Percentiles rank a stretch among this genome's conserved stretches.
These are phyloP conservation scores for Austropuccinia psidii DNA, from an alignment of 1,284 basidiomycete genomes.

Conservation along the genomic window DNA sequence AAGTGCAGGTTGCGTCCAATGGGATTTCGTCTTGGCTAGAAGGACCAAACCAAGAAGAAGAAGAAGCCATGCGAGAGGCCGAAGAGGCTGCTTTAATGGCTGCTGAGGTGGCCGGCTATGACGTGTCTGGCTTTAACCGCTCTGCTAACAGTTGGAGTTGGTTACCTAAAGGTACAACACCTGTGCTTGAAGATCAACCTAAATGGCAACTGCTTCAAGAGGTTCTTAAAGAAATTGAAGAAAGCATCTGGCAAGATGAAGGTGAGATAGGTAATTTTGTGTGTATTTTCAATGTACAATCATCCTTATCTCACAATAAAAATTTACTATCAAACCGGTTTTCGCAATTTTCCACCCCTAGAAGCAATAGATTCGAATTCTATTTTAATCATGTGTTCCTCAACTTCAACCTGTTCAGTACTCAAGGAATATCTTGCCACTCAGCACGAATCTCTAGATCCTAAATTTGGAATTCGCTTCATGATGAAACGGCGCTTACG, in stretches of 20 bases:
- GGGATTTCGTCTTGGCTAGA: neutral
- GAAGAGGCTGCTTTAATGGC: conserved; percentile 17
- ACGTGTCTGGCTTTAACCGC: neutral
- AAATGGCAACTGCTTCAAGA: conserved; percentile 86
- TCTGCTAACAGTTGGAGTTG: conserved; percentile 48
- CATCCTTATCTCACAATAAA: neutral
- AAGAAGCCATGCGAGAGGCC: conserved; percentile 25
- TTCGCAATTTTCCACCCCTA: neutral
- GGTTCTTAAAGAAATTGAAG: conserved; percentile 83
- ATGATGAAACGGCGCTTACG: conserved; percentile 72
- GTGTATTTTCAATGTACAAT: neutral
- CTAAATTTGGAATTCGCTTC: conserved; percentile 18
- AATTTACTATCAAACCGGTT: neutral
- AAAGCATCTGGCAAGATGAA: conserved; percentile 57
- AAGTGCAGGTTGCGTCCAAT: conserved; percentile 5
- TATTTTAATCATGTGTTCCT: conserved; percentile 81
- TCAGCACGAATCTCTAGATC: conserved; percentile 21
- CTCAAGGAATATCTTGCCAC: conserved; percentile 67
- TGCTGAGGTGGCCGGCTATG: conserved; percentile 24
- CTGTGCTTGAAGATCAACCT: conserved; percentile 83
- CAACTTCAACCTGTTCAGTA: conserved; percentile 64
- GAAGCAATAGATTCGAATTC: conserved; percentile 50
- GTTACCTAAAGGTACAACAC: conserved; percentile 71
- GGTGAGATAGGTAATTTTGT: conserved; percentile 33
- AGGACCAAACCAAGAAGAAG: conserved; percentile 37